Percentiles rank a stretch among this genome's conserved stretches.
Evolutionary conservation across 73 alveolate genomes (phyloP).

Genomic region (Tetrahymena thermophila): DNA sequence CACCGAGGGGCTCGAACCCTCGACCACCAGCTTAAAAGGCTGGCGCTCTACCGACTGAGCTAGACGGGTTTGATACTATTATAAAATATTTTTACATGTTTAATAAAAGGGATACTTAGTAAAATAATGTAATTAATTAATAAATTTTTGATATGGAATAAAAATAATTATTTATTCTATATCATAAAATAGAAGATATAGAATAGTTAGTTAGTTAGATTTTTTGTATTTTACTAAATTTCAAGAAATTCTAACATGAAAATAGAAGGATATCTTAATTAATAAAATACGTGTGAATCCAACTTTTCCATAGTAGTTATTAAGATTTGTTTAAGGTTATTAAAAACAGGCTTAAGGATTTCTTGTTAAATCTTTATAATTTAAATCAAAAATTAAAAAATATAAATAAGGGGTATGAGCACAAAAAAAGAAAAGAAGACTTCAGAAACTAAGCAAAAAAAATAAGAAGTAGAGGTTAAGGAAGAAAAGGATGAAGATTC

Average conservation of each 20-base stretch:
- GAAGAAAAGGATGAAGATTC: constrained; percentile 7
- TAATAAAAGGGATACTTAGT: neutral
- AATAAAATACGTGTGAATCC: neutral
- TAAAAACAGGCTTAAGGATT: neutral
- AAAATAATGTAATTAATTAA: neutral
- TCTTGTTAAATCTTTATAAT: neutral
- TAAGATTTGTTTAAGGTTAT: neutral
- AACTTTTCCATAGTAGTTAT: neutral
- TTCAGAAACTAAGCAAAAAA: neutral
- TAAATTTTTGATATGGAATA: neutral
- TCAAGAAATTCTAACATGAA: no score
- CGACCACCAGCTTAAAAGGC: constrained; percentile 6
- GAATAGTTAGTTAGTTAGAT: no score
- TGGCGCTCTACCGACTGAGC: constrained; percentile 8
- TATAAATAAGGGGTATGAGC: neutral
- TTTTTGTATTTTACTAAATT: no score
- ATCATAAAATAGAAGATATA: no score
- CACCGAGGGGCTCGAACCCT: constrained; percentile 9
- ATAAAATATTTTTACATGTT: neutral
- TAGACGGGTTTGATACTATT: neutral
- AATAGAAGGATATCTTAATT: neutral
- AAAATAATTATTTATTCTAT: no score
- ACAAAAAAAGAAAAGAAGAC: neutral
- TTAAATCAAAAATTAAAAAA: neutral
- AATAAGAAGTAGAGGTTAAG: neutral